Evolutionary conservation across 441 rosid species (phyloP), one percentile per base, ranked within the genome.

Genomic region (Erodium texanum): DNA sequence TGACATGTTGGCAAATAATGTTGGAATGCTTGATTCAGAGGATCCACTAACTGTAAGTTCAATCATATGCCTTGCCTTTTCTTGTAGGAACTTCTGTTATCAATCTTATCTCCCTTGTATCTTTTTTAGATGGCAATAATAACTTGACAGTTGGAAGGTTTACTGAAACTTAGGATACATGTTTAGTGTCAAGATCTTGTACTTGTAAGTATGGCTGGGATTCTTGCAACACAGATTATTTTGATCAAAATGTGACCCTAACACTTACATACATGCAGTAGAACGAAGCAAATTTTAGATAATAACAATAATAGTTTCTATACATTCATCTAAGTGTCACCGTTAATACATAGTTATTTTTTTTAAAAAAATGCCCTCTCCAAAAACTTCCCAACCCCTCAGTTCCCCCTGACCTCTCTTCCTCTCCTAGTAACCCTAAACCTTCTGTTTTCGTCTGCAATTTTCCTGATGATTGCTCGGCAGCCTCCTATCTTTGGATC

Each of bases 21-120:
- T 73, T 27, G 98, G 98, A 75, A 77, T 92, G 92, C 92, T 95
- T 78, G 78, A 85, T 73, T 69, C 81, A 48, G 98, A 95, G 81
- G 96, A 92, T 76, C 93, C 98, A 64, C 68, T 90, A 73, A 92
- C 95, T 62, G 99, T 95, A 78, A 86, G 92, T 78, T 68, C 68
- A 56, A 71, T 67, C 61, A 71, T 67, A 65, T 48, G 64, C 48
- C 58, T 14, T 24, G 54, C 10, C 41, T 19, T 48, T 20, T 43
- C 70, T 22, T 68, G 38, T 6, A 34, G 38, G 38, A 5, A 34
- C 7, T 34, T 34, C 38, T 34, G 7, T 27, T 6, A 34, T 34
- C 38, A 34, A 34, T 34, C 38, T 34, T 34, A 34, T 34, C 38
- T 1, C 38, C 7, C 38, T 34, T 34, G 2, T 34, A 34, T 34